A percentile compares a stretch with the other conserved stretches of the same genome.
These are phyloP conservation scores for Corylus heterophylla DNA, from an alignment of 306 rosid species.

Conservation along the genomic window DNA sequence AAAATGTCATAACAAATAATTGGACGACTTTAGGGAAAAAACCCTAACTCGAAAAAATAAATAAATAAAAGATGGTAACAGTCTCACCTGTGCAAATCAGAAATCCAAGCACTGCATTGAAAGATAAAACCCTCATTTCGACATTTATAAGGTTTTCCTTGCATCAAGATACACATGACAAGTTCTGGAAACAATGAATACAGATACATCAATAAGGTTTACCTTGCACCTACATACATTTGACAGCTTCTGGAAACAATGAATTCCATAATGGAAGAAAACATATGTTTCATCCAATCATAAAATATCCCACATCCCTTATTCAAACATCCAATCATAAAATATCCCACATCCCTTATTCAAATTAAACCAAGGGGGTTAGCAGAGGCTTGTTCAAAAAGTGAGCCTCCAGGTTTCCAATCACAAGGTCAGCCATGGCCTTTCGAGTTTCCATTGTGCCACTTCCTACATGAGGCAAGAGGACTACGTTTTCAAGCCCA, in stretches of 20 bases:
- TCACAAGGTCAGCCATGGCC: constrained; percentile 74
- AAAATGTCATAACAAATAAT: too few relatives aligned
- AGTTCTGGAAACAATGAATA: constrained; percentile 11
- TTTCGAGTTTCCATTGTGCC: constrained; percentile 66
- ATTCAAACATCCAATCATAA: too few relatives aligned
- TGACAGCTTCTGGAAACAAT: constrained; percentile 10
- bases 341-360: background rate
- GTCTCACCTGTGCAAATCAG: background rate
- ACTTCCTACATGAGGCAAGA: constrained; percentile 77
- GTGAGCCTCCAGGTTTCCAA: constrained; percentile 76
- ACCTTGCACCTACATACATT: background rate
- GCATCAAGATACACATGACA: background rate
- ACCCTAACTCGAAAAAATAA: too few relatives aligned
- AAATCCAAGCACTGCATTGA: constrained; percentile 24
- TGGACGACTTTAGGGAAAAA: too few relatives aligned
- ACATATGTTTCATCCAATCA: background rate
- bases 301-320: background rate
- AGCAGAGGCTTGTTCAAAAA: constrained; percentile 69
- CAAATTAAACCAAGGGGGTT: constrained; percentile 53
- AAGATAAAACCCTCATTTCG: background rate
- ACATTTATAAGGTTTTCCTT: background rate
- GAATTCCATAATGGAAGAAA: constrained; percentile 1
- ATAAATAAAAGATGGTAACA: background rate
- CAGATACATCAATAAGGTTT: background rate
- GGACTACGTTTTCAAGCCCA: constrained; percentile 73